These are phyloP conservation scores for Plasmodium gonderi DNA, from an alignment of 169 alveolate species.

Conservation along the genomic window DNA sequence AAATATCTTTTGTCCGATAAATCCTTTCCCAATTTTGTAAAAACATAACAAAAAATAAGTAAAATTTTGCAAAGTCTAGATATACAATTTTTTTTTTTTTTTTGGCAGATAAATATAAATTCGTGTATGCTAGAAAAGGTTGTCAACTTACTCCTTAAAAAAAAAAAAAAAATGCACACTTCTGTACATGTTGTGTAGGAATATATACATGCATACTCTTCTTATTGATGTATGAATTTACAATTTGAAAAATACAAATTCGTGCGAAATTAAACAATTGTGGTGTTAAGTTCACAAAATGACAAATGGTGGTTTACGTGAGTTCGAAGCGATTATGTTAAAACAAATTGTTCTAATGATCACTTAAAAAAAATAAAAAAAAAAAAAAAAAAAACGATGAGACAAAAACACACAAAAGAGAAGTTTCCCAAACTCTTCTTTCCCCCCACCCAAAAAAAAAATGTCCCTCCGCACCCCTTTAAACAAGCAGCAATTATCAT, in stretches of 20 bases:
- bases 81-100: slow-evolving; percentile 5
- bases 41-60: too few relatives aligned
- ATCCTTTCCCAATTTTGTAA: slow-evolving; percentile 1
- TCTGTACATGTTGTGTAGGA: not conserved
- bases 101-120: not conserved
- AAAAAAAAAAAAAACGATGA: slow-evolving; percentile 13
- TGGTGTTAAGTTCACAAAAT: slow-evolving; percentile 1
- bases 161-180: not conserved
- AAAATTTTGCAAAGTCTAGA: not conserved
- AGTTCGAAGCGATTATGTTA: too few relatives aligned
- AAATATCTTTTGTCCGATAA: not conserved
- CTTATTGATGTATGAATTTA: not conserved
- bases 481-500: not conserved
- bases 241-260: slow-evolving; percentile 10
- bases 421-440: not conserved
- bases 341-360: too few relatives aligned
- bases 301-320: not conserved
- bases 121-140: not conserved
- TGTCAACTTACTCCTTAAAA: not conserved
- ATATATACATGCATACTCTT: not conserved
- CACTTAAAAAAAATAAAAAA: not conserved
- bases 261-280: slow-evolving; percentile 11
- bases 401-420: not conserved
- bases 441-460: too few relatives aligned
- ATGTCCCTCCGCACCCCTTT: not conserved